Base-by-base conservation (phyloP, 176 grass and related monocot species). In the Aechmea fasciata region DNA sequence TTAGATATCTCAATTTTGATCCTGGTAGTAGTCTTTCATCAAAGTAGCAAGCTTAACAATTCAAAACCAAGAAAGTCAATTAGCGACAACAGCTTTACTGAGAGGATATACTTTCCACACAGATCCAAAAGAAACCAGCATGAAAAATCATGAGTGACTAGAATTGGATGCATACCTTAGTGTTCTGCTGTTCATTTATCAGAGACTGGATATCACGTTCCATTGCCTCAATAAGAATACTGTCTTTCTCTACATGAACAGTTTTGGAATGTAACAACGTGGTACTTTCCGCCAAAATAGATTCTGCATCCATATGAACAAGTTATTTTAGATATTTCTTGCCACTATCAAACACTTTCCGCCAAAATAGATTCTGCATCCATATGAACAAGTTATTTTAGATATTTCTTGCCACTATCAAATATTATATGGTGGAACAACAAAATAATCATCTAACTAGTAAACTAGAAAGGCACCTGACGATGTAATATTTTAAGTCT, bases 191-290 rank as follows among this genome's bases (percentile, higher is more conserved):
- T 77, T 28, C 79, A 70, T 85, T 75, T 51, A 80, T 76, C 15
- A 91, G 64, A 59, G 81, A n/a, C 28, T 85, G 81, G 41, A 83
- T 75, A 67, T 85, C 83, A 66, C 13, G 64, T 66, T 96, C 85
- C 85, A 85, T 89, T 78, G 57, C 73, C 70, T 80, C 83, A 65
- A 82, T 76, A 52, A 83, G 72, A 59, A 80, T 96, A 54, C 57
- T 71, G 11, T 72, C 75, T 73, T 87, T 75, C 57, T 91, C 88
- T 62, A 89, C 63, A 72, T 59, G 69, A 57, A 50, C 71, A 51
- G 22, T 52, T 71, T 82, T 96, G 48, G 74, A 83, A 51, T 71
- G 81, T 57, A 83, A 75, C 13, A 47, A 62, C 64, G 80, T 76
- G 14, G 67, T 68, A 62, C 69, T 91, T 73, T 84, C 83, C 57